Conservation (phyloP, 768 basidiomycete genomes). For the Asterophora parasitica region DNA sequence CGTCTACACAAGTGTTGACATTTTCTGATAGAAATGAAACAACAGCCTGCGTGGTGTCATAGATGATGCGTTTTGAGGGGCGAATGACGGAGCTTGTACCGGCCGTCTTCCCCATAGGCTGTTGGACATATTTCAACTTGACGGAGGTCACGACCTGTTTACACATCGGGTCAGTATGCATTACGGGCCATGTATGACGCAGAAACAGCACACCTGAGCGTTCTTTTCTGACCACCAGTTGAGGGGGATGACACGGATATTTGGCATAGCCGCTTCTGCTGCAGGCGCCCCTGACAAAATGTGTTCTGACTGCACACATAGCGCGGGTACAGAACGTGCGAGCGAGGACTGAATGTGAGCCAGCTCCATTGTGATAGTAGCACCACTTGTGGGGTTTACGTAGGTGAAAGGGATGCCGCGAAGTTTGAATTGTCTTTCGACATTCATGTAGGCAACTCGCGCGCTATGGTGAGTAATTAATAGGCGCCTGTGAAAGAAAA, state of each 20-base stretch:
- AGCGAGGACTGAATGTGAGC: slow-evolving; percentile 66
- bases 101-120: slow-evolving; percentile 72
- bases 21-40: slow-evolving; percentile 86
- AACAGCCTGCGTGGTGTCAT: slow-evolving; percentile 83
- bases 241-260: slow-evolving; percentile 81
- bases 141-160: slow-evolving; percentile 80
- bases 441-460: slow-evolving; percentile 83
- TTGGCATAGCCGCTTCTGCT: slow-evolving; percentile 89
- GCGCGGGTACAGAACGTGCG: slow-evolving; percentile 72
- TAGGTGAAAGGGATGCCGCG: slow-evolving; percentile 75
- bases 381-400: slow-evolving; percentile 53
- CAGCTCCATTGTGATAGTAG: slow-evolving; percentile 39
- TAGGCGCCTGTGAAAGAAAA: neutral
- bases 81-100: slow-evolving; percentile 60
- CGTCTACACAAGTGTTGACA: slow-evolving; percentile 83
- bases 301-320: slow-evolving; percentile 78
- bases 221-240: slow-evolving; percentile 89
- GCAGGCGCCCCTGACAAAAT: slow-evolving; percentile 81
- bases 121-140: slow-evolving; percentile 86
- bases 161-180: slow-evolving; percentile 3
- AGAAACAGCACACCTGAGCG: slow-evolving; percentile 39
- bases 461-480: slow-evolving; percentile 44
- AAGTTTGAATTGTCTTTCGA: slow-evolving; percentile 83
- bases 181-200: slow-evolving; percentile 5
- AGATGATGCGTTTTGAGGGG: slow-evolving; percentile 86